Conservation (phyloP, 306 rosid genomes). For the Malus fusca region DNA sequence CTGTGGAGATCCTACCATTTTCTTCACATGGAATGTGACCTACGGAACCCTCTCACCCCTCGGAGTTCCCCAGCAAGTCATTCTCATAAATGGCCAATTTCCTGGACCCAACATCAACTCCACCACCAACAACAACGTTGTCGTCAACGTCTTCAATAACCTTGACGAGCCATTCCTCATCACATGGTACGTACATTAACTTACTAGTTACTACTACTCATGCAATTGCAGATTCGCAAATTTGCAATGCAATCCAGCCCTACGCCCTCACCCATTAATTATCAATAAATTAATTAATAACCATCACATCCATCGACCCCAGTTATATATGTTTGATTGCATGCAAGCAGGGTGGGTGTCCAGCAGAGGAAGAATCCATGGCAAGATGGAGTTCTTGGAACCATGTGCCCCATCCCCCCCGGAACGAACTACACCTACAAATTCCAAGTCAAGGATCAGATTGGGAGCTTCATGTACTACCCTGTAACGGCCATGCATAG, state of each 20-base stretch:
- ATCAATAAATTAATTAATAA: neutral
- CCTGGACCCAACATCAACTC: constrained; percentile 83
- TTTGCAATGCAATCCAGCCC: neutral
- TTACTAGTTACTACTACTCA: neutral
- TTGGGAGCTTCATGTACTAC: constrained; percentile 63
- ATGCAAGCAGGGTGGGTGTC: constrained; percentile 25
- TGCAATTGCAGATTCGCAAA: neutral
- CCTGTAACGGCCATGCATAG: constrained; percentile 51
- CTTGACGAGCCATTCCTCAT: constrained; percentile 80
- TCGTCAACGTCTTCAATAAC: constrained; percentile 60
- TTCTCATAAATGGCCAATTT: constrained; percentile 69
- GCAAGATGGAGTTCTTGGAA: constrained; percentile 70
- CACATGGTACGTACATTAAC: constrained; percentile 33
- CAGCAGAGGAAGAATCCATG: constrained; percentile 84
- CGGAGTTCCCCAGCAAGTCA: constrained; percentile 79
- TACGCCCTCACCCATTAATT: neutral
- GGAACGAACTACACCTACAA: constrained; percentile 63
- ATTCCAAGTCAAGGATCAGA: constrained; percentile 85
- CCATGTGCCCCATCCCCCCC: constrained; percentile 66
- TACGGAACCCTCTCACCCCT: constrained; percentile 72
- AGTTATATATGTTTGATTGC: neutral
- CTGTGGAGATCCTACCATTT: constrained; percentile 65
- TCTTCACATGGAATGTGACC: constrained; percentile 63
- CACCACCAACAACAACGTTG: constrained; percentile 64
- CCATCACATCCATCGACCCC: neutral